Percentiles rank a stretch among this genome's conserved stretches.
Evolutionary conservation across 2,329 filamentous ascomycete genomes (phyloP).

Genomic region (Akanthomyces uredinophilus): DNA sequence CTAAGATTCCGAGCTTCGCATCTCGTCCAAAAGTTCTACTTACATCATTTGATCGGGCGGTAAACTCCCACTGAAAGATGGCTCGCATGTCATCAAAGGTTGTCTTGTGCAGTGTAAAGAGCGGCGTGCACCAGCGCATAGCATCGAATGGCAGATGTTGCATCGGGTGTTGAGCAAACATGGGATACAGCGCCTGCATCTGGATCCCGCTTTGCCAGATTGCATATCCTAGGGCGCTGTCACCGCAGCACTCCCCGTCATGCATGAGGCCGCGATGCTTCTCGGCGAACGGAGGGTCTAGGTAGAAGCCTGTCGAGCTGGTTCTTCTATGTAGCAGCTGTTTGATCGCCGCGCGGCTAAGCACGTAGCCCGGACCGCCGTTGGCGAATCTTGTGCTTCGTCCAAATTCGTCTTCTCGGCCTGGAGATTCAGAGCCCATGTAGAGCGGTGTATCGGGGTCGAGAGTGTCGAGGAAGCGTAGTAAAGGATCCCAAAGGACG

Average conservation of each 20-base stretch:
- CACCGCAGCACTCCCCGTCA: constrained; percentile 17
- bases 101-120: constrained; percentile 17
- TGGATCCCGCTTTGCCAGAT: constrained; percentile 8
- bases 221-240: constrained; percentile 14
- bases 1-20: no score
- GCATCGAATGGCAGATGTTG: constrained; percentile 10
- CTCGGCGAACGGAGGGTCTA: constrained; percentile 11
- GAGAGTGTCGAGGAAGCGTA: constrained; percentile 15
- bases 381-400: constrained; percentile 15
- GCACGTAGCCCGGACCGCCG: constrained; percentile 17
- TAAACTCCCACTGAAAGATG: constrained; percentile 17
- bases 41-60: constrained; percentile 8
- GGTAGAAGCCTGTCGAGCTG: constrained; percentile 1
- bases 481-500: constrained; percentile 18
- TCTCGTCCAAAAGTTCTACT: background rate
- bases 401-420: background rate
- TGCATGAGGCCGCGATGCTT: background rate
- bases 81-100: constrained; percentile 11
- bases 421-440: constrained; percentile 12
- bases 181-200: constrained; percentile 16
- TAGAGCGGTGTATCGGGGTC: constrained; percentile 8
- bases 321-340: constrained; percentile 13
- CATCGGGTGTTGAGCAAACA: constrained; percentile 15
- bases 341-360: constrained; percentile 17
- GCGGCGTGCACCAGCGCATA: constrained; percentile 16